Conservation (phyloP, 139 green algal genomes). For the Diplosphaera chodatii region DNA sequence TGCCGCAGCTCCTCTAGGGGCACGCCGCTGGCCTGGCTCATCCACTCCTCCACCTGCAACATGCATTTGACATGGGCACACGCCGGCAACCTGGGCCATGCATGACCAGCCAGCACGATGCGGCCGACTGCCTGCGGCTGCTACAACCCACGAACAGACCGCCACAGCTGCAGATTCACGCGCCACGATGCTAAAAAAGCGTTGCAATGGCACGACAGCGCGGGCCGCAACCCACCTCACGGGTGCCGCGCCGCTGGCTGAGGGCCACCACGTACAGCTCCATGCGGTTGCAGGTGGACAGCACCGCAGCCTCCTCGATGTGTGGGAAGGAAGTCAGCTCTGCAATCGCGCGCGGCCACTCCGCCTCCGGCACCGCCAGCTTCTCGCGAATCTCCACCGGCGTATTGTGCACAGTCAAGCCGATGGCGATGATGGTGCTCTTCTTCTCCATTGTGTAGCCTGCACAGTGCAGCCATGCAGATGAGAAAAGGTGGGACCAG, state of each 20-base stretch:
- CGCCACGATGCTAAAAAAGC: no score
- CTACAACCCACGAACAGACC: no score
- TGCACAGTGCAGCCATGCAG: no score
- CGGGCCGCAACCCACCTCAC: no score
- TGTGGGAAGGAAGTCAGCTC: conserved; percentile 92
- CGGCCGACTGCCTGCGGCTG: no score
- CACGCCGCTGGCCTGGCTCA: conserved; percentile 82
- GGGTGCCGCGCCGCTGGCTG: no score
- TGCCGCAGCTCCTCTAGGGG: conserved; percentile 87
- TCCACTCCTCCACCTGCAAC: conserved; percentile 98
- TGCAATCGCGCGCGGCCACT: conserved; percentile 90
- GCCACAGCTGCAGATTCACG: no score
- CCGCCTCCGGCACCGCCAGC: conserved; percentile 90
- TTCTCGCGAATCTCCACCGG: conserved; percentile 97
- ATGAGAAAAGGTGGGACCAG: no score
- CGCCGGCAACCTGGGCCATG: no score
- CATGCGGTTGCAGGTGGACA: conserved; percentile 99
- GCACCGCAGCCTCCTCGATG: conserved; percentile 95
- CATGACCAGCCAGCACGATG: no score
- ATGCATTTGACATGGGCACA: no score
- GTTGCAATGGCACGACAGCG: no score
- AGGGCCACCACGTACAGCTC: conserved; percentile 97
- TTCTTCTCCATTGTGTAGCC: conserved; percentile 86
- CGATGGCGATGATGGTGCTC: conserved; percentile 92
- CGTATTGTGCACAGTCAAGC: conserved; percentile 91